Percentiles rank a stretch among this genome's conserved stretches.
Evolutionary conservation across 2,329 filamentous ascomycete genomes (phyloP).

Genomic region (Fusarium sororula): DNA sequence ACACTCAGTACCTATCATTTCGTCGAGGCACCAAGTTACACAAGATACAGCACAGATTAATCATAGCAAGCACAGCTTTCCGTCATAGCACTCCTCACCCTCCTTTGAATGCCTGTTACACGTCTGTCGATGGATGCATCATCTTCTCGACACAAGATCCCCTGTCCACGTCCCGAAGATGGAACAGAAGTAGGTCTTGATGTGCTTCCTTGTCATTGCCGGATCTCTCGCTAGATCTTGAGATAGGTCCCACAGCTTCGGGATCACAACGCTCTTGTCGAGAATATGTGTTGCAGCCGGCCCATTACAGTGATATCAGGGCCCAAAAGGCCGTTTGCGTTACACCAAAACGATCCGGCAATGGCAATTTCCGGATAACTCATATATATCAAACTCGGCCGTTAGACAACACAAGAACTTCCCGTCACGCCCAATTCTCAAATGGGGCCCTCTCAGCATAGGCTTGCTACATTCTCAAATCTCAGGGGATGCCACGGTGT

Average conservation of each 20-base stretch:
- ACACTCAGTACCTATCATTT: not conserved
- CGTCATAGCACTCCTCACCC: not conserved
- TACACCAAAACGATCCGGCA: slow-evolving; percentile 16
- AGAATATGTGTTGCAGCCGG: slow-evolving; percentile 12
- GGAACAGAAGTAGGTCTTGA: not conserved
- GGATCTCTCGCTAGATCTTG: slow-evolving; percentile 34
- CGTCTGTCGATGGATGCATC: not conserved
- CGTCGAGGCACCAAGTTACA: not conserved
- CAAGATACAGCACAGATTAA: not conserved
- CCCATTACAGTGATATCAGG: slow-evolving; percentile 7
- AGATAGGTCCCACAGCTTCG: slow-evolving; percentile 23
- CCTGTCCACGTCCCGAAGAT: not conserved
- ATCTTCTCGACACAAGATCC: not conserved
- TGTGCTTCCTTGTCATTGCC: not conserved
- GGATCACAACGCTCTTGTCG: slow-evolving; percentile 21
- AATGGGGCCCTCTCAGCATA: not conserved
- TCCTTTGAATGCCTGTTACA: not conserved
- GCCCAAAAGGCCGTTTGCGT: slow-evolving; percentile 34
- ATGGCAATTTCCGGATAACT: slow-evolving; percentile 18
- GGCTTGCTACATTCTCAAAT: not conserved
- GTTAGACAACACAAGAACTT: slow-evolving; percentile 10
- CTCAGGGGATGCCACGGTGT: not conserved
- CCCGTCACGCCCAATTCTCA: not conserved
- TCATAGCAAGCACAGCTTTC: not conserved
- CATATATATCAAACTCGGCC: slow-evolving; percentile 5